Conservation (phyloP, 73 alveolate genomes). For the Paramecium pentaurelia region DNA sequence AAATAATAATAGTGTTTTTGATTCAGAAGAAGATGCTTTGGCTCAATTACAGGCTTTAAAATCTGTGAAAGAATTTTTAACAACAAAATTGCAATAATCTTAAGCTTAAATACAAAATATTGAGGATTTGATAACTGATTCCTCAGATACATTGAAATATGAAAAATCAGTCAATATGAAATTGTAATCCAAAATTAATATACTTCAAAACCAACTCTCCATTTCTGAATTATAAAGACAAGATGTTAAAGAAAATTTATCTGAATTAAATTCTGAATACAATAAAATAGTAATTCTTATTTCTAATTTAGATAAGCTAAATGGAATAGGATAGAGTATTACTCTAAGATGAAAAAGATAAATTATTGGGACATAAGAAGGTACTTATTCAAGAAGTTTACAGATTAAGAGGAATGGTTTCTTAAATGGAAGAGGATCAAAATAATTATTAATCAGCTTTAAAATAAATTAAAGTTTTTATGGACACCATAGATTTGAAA, state of each 20-base stretch:
- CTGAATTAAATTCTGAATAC: constrained; percentile 8
- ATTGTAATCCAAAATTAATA: constrained; percentile 17
- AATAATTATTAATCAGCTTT: not conserved
- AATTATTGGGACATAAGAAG: not conserved
- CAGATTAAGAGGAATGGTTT: not conserved
- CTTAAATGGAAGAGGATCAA: not conserved
- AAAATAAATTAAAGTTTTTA: not conserved
- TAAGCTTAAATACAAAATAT: not conserved
- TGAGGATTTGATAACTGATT: constrained; percentile 16
- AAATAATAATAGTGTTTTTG: not conserved
- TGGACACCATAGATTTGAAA: constrained; percentile 18
- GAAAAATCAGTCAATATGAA: constrained; percentile 24
- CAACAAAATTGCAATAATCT: not conserved
- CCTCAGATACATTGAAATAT: not conserved
- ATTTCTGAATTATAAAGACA: constrained; percentile 34
- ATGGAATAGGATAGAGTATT: not conserved
- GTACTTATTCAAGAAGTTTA: constrained; percentile 6
- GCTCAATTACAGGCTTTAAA: not conserved
- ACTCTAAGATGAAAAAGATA: not conserved
- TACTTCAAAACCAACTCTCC: not conserved
- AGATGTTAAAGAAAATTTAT: constrained; percentile 17
- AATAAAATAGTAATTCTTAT: not conserved
- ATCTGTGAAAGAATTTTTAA: not conserved
- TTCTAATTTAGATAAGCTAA: not conserved
- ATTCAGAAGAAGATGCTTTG: constrained; percentile 19